Conservation (phyloP, 106 monocot species). For the Vanilla planifolia region DNA sequence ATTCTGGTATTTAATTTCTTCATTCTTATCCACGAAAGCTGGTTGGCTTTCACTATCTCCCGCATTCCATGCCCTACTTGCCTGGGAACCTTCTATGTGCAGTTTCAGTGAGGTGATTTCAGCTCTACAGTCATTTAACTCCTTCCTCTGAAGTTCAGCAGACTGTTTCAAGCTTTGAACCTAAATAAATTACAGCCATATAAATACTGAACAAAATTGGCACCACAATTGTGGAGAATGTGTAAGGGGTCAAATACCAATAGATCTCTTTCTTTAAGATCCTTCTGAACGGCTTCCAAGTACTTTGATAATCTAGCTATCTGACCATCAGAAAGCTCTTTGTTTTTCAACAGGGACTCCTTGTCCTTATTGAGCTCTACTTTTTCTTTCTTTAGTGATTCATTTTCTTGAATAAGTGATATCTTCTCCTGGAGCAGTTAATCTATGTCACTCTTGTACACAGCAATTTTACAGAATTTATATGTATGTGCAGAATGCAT, state of each 20-base stretch:
- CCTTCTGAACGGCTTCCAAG: slow-evolving; percentile 75
- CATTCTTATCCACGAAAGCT: slow-evolving; percentile 16
- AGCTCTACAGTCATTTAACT: slow-evolving; percentile 85
- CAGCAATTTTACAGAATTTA: background rate
- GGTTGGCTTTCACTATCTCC: slow-evolving; percentile 29
- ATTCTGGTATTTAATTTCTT: slow-evolving; percentile 18
- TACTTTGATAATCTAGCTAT: slow-evolving; percentile 45
- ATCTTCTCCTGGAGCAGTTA: slow-evolving; percentile 81
- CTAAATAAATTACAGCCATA: slow-evolving; percentile 24
- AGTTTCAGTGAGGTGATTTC: slow-evolving; percentile 96
- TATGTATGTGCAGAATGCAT: too few species aligned
- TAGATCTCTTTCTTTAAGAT: slow-evolving; percentile 74
- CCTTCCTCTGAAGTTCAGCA: slow-evolving; percentile 79
- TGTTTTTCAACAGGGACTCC: slow-evolving; percentile 50
- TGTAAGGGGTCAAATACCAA: slow-evolving; percentile 39
- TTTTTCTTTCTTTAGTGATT: slow-evolving; percentile 70
- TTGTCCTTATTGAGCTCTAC: slow-evolving; percentile 54
- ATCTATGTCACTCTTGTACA: slow-evolving; percentile 1
- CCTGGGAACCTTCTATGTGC: slow-evolving; percentile 78
- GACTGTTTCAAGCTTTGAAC: slow-evolving; percentile 70
- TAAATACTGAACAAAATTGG: background rate
- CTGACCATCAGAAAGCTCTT: slow-evolving; percentile 54
- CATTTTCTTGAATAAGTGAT: slow-evolving; percentile 63
- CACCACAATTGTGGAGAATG: too few species aligned
- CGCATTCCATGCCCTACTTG: slow-evolving; percentile 28